Evolutionary conservation across 1,284 basidiomycete species (phyloP).

Genomic region (Vanrija humicola): DNA sequence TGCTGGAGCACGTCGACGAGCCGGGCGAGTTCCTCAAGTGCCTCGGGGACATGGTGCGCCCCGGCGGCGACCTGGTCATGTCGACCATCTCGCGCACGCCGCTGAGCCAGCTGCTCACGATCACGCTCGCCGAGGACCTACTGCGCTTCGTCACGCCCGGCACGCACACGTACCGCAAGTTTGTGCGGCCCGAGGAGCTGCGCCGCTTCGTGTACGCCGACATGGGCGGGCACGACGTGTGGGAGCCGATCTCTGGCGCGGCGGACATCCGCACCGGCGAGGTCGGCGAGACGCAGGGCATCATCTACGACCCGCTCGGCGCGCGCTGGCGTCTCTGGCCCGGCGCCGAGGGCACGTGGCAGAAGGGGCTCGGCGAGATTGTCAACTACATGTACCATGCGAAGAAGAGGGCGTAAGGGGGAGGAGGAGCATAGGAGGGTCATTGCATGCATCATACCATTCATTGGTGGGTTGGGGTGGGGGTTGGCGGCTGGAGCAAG

Average conservation of each 20-base stretch:
- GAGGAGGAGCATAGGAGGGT: not conserved
- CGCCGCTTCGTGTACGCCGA: slow-evolving; percentile 69
- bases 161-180: slow-evolving; percentile 91
- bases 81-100: slow-evolving; percentile 96
- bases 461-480: not conserved
- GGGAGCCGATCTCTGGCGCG: slow-evolving; percentile 45
- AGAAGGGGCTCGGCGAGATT: slow-evolving; percentile 36
- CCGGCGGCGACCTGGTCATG: slow-evolving; percentile 90
- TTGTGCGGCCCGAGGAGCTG: slow-evolving; percentile 84
- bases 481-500: too few species aligned
- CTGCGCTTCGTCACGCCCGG: slow-evolving; percentile 78
- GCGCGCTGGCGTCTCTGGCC: slow-evolving; percentile 67
- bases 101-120: slow-evolving; percentile 82
- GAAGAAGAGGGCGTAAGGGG: slow-evolving; percentile 25
- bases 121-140: slow-evolving; percentile 82
- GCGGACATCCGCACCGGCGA: slow-evolving; percentile 55
- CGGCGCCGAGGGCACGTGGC: slow-evolving; percentile 60
- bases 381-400: slow-evolving; percentile 50
- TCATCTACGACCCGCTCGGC: slow-evolving; percentile 73
- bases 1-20: slow-evolving; percentile 94
- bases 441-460: not conserved
- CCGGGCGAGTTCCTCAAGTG: slow-evolving; percentile 77
- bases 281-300: slow-evolving; percentile 75
- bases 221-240: slow-evolving; percentile 50
- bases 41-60: slow-evolving; percentile 78